These are phyloP conservation scores for Xylariaceae sp. DNA, from an alignment of 2,329 filamentous ascomycete genomes.

Conservation along the genomic window DNA sequence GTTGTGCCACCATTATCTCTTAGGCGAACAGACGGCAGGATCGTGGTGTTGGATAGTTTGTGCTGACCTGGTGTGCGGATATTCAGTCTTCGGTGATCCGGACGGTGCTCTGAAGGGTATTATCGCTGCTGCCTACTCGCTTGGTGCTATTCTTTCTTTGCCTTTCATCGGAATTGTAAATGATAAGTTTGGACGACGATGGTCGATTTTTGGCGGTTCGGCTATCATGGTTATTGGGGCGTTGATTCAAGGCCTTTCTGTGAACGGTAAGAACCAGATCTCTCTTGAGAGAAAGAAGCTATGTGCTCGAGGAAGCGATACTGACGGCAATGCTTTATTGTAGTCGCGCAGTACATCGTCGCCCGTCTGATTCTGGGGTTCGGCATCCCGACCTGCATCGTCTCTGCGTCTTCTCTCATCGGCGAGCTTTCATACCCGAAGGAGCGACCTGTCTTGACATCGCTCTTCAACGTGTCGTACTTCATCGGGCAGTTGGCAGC, in stretches of 20 bases:
- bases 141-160: conserved; percentile 57
- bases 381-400: conserved; percentile 58
- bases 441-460: conserved; percentile 57
- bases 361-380: conserved; percentile 60
- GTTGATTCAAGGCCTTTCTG: conserved; percentile 52
- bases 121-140: conserved; percentile 56
- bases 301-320: background rate
- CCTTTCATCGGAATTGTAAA: conserved; percentile 57
- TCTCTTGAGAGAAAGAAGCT: background rate
- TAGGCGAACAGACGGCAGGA: background rate
- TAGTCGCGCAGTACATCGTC: conserved; percentile 54
- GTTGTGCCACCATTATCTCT: conserved; percentile 8
- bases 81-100: conserved; percentile 43
- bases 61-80: conserved; percentile 6
- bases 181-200: conserved; percentile 53
- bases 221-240: conserved; percentile 53
- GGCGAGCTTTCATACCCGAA: conserved; percentile 60
- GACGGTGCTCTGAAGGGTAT: conserved; percentile 49
- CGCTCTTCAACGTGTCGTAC: conserved; percentile 59
- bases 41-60: background rate
- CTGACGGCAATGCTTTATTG: background rate
- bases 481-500: conserved; percentile 51
- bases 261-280: conserved; percentile 38
- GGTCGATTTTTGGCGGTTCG: conserved; percentile 56
- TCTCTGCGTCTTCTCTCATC: conserved; percentile 57